These are phyloP conservation scores for Penicillium argentinense DNA, from an alignment of 495 filamentous ascomycete species.

Conservation along the genomic window DNA sequence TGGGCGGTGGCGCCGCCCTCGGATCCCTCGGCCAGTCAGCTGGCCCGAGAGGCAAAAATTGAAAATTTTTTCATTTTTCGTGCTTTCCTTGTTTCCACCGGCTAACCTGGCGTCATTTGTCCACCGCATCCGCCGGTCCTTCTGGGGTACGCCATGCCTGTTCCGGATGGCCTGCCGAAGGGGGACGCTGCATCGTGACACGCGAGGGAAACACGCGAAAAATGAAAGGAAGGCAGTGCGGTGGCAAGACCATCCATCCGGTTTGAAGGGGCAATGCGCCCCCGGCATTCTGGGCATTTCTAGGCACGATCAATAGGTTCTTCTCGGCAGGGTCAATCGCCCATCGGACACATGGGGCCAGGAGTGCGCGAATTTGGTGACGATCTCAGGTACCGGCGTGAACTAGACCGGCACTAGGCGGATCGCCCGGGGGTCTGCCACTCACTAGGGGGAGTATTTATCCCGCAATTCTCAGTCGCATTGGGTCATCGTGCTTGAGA, in stretches of 20 bases:
- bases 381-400: conserved; percentile 23
- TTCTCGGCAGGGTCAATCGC: conserved; percentile 4
- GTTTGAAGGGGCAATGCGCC: not conserved
- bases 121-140: conserved; percentile 1
- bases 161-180: not conserved
- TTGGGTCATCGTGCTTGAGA: conserved; percentile 24
- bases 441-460: conserved; percentile 14
- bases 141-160: conserved; percentile 1
- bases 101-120: conserved; percentile 2
- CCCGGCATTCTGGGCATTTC: conserved; percentile 7
- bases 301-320: conserved; percentile 2
- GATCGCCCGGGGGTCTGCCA: conserved; percentile 13
- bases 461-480: conserved; percentile 21
- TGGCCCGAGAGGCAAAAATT: conserved; percentile 3
- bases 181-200: not conserved
- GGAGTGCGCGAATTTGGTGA: conserved; percentile 20
- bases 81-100: conserved; percentile 1
- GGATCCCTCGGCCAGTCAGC: conserved; percentile 26
- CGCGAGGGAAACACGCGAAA: not conserved
- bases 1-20: conserved; percentile 16
- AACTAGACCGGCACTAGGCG: conserved; percentile 6
- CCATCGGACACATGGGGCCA: conserved; percentile 3
- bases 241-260: not conserved
- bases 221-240: not conserved
- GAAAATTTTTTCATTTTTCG: conserved; percentile 8